Conservation (phyloP, 148 eudicot species). For the Camellia japonica region DNA sequence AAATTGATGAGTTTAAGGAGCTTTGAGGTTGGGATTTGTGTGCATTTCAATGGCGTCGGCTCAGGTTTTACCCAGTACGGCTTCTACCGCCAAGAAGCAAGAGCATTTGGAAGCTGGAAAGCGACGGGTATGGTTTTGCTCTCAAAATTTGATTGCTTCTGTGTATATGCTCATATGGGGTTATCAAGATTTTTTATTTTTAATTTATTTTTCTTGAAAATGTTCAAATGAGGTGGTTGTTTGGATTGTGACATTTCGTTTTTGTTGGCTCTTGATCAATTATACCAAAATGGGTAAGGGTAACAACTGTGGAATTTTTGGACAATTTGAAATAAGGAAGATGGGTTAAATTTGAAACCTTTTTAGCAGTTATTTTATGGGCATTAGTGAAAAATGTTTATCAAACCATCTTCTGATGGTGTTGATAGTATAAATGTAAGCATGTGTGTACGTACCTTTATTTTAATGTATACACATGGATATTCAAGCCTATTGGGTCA, state of each 20-base stretch:
- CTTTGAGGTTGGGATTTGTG: slow-evolving; percentile 3
- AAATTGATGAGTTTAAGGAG: slow-evolving; percentile 4
- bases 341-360: too few relatives aligned
- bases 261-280: background rate
- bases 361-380: too few relatives aligned
- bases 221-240: background rate
- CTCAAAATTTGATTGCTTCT: background rate
- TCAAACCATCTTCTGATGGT: too few relatives aligned
- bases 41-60: slow-evolving; percentile 54
- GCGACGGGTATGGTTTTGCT: slow-evolving; percentile 41
- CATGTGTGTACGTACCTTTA: background rate
- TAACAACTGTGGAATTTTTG: background rate
- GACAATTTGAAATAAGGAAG: too few relatives aligned
- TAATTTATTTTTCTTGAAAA: background rate
- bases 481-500: background rate
- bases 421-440: background rate
- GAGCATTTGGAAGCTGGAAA: slow-evolving; percentile 86
- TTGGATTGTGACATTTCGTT: background rate
- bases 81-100: slow-evolving; percentile 44
- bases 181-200: background rate
- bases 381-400: too few relatives aligned
- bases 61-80: slow-evolving; percentile 46
- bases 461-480: background rate
- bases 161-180: background rate
- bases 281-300: slow-evolving; percentile 2